These are phyloP conservation scores for Leishmania lainsoni DNA, from an alignment of 208 protist species.

Conservation along the genomic window DNA sequence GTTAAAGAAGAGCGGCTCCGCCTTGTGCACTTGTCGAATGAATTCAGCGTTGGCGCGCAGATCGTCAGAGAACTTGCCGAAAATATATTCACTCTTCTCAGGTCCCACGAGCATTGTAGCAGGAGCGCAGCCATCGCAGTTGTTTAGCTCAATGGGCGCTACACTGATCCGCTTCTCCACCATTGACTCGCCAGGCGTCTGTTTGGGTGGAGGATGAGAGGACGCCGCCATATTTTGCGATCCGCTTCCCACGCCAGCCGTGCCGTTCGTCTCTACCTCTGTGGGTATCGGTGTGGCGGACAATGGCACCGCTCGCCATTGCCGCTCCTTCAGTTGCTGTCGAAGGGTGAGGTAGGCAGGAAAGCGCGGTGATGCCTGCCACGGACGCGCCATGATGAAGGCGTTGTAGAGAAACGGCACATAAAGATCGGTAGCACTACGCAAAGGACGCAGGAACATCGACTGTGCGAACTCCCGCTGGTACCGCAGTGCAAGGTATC, in stretches of 20 bases:
- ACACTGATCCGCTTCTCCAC: neutral
- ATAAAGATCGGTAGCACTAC: slow-evolving; percentile 39
- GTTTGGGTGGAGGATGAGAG: neutral
- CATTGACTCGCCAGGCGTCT: neutral
- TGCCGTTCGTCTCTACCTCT: neutral
- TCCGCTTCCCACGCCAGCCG: neutral
- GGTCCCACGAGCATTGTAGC: slow-evolving; percentile 22
- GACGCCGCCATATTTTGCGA: neutral
- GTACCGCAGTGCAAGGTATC: slow-evolving; percentile 43
- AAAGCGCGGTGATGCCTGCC: slow-evolving; percentile 51
- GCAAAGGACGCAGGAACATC: neutral
- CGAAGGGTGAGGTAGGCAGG: slow-evolving; percentile 32
- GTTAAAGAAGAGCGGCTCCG: slow-evolving; percentile 47
- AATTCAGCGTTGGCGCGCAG: slow-evolving; percentile 11
- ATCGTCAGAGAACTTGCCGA: slow-evolving; percentile 29
- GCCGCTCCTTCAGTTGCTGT: neutral
- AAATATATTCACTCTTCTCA: slow-evolving; percentile 7
- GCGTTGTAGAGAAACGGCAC: slow-evolving; percentile 62
- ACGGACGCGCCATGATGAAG: slow-evolving; percentile 62
- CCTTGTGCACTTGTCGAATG: slow-evolving; percentile 20
- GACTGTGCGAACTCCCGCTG: slow-evolving; percentile 36
- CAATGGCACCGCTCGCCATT: neutral
- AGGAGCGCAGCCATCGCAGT: slow-evolving; percentile 58
- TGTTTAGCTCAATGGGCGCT: slow-evolving; percentile 45
- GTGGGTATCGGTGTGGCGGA: neutral